phyloP scores from a whole-genome alignment of 768 basidiomycete genomes.

The Agrocybe pediades region DNA sequence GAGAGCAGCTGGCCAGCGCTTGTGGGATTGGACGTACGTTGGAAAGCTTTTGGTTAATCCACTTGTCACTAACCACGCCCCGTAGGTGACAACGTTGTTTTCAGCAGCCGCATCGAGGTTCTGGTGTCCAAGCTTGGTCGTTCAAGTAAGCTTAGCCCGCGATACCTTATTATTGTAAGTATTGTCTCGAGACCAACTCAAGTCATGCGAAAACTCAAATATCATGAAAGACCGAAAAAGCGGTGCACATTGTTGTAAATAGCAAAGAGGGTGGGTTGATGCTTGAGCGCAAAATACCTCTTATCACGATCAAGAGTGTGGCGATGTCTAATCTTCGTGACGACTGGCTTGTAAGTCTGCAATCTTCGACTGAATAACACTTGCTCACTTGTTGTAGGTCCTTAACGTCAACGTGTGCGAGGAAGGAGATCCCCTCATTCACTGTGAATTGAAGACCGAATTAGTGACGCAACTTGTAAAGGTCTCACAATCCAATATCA shows the following conservation, averaged over 20 bases:
- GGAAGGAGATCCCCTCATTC: constrained; percentile 93
- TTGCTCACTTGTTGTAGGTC: constrained; percentile 41
- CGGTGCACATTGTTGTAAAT: constrained; percentile 74
- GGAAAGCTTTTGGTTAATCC: background rate
- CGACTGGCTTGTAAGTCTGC: constrained; percentile 83
- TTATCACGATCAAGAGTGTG: constrained; percentile 86
- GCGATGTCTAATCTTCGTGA: constrained; percentile 88
- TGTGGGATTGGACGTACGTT: constrained; percentile 75
- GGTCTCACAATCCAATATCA: constrained; percentile 76
- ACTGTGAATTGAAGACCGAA: constrained; percentile 95
- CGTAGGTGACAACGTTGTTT: constrained; percentile 75
- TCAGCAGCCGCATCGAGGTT: constrained; percentile 80
- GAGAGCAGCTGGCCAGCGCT: constrained; percentile 69
- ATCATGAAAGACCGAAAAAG: constrained; percentile 71
- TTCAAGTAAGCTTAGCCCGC: constrained; percentile 90
- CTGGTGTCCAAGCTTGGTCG: constrained; percentile 84
- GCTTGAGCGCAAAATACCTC: constrained; percentile 86
- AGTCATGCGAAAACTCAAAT: background rate
- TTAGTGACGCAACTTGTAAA: constrained; percentile 80
- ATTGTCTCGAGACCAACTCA: background rate
- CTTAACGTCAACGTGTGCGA: constrained; percentile 80
- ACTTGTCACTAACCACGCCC: background rate
- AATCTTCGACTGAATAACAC: background rate
- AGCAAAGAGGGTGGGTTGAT: constrained; percentile 61
- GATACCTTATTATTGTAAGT: constrained; percentile 87